These are phyloP conservation scores for Lanmaoa rubissima DNA, from an alignment of 768 basidiomycete genomes.

Conservation along the genomic window DNA sequence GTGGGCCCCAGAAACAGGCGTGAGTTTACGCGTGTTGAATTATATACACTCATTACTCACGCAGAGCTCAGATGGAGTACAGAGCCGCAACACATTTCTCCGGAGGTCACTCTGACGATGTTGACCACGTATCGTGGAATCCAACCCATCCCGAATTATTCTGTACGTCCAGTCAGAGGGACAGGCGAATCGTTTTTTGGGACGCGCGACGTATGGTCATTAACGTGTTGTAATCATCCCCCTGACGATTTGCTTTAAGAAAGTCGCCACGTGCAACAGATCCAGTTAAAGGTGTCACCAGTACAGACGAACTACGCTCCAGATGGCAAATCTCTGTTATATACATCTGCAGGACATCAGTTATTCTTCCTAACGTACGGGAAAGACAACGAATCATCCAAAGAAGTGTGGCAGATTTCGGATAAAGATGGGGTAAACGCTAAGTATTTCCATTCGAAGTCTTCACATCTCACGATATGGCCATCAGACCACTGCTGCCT, in stretches of 20 bases:
- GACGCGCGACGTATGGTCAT: constrained; percentile 69
- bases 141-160: constrained; percentile 83
- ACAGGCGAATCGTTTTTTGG: constrained; percentile 77
- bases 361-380: constrained; percentile 60
- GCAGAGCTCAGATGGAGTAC: constrained; percentile 57
- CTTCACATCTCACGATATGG: not conserved
- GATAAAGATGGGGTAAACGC: constrained; percentile 30
- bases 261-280: constrained; percentile 65
- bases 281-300: constrained; percentile 56
- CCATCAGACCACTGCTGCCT: constrained; percentile 47
- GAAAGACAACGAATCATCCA: constrained; percentile 50
- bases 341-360: constrained; percentile 57
- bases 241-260: constrained; percentile 41
- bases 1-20: constrained; percentile 79
- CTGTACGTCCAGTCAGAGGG: constrained; percentile 75
- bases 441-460: not conserved
- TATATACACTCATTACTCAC: not conserved
- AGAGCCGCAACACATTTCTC: constrained; percentile 63
- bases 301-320: constrained; percentile 70
- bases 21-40: constrained; percentile 35
- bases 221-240: not conserved
- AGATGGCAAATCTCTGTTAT: constrained; percentile 64
- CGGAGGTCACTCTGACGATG: constrained; percentile 74
- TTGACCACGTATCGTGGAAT: constrained; percentile 84
- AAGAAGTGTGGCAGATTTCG: constrained; percentile 48